These are phyloP conservation scores for Zoysia matrella DNA, from an alignment of 202 grass and related monocot species.

Conservation along the genomic window DNA sequence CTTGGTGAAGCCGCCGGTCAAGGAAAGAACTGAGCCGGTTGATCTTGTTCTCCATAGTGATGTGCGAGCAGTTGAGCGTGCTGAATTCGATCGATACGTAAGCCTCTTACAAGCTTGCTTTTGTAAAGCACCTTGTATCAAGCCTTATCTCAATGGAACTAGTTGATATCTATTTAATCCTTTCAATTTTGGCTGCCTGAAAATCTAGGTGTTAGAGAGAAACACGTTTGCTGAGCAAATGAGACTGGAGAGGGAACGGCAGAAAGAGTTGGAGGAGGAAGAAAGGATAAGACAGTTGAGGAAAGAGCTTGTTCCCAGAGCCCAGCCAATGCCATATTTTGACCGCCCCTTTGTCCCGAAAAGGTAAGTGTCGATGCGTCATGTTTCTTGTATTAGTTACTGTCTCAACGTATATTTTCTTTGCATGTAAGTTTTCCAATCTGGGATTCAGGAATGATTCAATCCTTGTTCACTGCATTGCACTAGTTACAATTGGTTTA, in stretches of 20 bases:
- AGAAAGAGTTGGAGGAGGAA: conserved; percentile 78
- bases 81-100: conserved; percentile 82
- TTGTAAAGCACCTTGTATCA: neutral
- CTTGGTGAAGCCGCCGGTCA: conserved; percentile 69
- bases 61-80: conserved; percentile 73
- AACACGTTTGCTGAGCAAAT: conserved; percentile 59
- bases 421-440: neutral
- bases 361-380: conserved; percentile 42
- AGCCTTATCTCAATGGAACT: neutral
- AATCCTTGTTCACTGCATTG: neutral
- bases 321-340: conserved; percentile 95
- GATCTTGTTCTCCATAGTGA: conserved; percentile 87
- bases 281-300: conserved; percentile 72
- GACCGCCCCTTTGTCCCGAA: conserved; percentile 87
- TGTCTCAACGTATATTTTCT: neutral
- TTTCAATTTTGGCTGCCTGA: conserved; percentile 35
- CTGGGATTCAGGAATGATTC: neutral
- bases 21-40: conserved; percentile 82
- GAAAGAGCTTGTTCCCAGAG: conserved; percentile 87
- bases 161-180: neutral
- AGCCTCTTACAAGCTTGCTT: conserved; percentile 45
- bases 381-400: neutral
- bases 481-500: conserved; percentile 1
- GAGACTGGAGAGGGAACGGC: conserved; percentile 64
- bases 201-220: conserved; percentile 61